Conservation (phyloP, 257 asterid species). For the Nicotiana paniculata region DNA sequence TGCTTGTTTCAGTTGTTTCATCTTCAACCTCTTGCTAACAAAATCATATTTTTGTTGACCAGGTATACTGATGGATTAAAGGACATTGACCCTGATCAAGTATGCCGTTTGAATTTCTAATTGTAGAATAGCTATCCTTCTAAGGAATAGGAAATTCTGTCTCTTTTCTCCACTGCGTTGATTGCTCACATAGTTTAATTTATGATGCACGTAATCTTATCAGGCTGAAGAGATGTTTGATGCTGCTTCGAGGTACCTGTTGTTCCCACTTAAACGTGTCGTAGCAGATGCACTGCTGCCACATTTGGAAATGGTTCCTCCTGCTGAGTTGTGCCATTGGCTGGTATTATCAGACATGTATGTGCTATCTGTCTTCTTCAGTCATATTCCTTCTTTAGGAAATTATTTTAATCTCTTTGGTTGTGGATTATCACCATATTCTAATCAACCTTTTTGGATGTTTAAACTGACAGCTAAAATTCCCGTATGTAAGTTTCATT, state of each 20-base stretch:
- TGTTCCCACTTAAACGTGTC: constrained; percentile 92
- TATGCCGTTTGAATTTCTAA: constrained; percentile 23
- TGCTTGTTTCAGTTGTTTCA: constrained; percentile 5
- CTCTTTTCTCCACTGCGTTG: not conserved
- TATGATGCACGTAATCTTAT: not conserved
- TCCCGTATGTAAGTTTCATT: not conserved
- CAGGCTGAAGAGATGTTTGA: constrained; percentile 95
- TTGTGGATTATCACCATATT: not conserved
- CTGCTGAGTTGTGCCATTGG: constrained; percentile 91
- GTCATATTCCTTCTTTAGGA: not conserved
- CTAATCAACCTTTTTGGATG: not conserved
- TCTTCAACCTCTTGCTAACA: not conserved
- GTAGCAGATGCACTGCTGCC: constrained; percentile 92
- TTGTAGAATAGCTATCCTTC: not conserved
- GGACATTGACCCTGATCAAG: constrained; percentile 76
- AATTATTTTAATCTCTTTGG: not conserved
- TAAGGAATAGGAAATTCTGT: not conserved
- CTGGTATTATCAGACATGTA: constrained; percentile 85
- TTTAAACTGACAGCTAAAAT: not conserved
- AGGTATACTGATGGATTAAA: constrained; percentile 85
- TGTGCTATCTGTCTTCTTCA: constrained; percentile 16
- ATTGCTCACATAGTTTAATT: not conserved
- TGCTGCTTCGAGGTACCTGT: constrained; percentile 90
- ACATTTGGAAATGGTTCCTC: constrained; percentile 70
- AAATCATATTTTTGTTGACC: constrained; percentile 19